These are phyloP conservation scores for Verticillium longisporum DNA, from an alignment of 2,329 filamentous ascomycete genomes.

Conservation along the genomic window DNA sequence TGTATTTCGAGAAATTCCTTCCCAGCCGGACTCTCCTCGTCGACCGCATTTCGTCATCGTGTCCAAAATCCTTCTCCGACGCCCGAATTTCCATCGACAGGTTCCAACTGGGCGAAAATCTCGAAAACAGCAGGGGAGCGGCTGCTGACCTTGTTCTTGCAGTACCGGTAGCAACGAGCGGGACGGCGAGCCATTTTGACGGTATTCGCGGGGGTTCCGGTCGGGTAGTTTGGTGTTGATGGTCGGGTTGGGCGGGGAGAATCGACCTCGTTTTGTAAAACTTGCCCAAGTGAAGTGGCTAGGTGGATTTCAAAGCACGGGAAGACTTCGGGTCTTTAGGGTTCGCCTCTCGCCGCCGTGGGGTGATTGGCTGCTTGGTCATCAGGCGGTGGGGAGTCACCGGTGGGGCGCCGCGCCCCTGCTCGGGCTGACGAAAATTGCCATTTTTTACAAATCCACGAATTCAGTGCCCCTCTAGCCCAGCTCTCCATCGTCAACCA, in stretches of 20 bases:
- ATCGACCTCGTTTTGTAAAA: not conserved
- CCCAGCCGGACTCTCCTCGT: not conserved
- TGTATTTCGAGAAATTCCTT: not conserved
- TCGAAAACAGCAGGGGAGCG: not conserved
- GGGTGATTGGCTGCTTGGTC: conserved; percentile 17
- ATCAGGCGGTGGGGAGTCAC: conserved; percentile 24
- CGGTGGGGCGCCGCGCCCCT: conserved; percentile 14
- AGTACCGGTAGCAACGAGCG: conserved; percentile 99
- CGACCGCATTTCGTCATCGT: not conserved
- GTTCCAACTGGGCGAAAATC: not conserved
- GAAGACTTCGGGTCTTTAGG: conserved; percentile 8
- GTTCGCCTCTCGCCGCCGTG: not conserved
- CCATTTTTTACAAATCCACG: not conserved
- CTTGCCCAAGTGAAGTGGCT: not conserved
- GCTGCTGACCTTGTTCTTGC: conserved; percentile 96
- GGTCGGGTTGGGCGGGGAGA: not conserved
- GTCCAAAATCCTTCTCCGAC: not conserved
- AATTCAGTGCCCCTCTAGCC: not conserved
- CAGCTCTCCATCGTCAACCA: conserved; percentile 5
- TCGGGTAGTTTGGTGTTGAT: conserved; percentile 21
- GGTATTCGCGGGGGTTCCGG: conserved; percentile 38
- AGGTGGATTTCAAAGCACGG: conserved; percentile 30
- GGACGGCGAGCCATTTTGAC: conserved; percentile 99
- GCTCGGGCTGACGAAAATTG: not conserved
- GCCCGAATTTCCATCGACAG: not conserved